Base-by-base conservation (phyloP, 257 asterid genomes). In the Cynanchum wilfordii region DNA sequence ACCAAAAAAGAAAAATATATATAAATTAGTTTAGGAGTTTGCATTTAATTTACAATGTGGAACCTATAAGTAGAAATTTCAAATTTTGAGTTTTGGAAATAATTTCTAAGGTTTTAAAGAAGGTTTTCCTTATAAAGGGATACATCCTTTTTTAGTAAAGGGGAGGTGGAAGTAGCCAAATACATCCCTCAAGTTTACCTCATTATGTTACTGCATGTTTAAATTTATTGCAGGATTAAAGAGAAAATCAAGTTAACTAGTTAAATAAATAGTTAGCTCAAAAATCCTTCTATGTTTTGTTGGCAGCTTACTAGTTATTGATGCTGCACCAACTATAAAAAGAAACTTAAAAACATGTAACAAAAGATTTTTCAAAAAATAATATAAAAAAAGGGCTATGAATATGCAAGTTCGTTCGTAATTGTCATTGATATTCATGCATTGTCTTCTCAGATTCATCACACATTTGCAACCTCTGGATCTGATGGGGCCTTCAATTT, bases 401-500 rank as follows among this genome's bases (percentile, higher is more conserved):
- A 12, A 27, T 3, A 19, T 25, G 66, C 29, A 0, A 59, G 7
- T 57, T 27, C 38, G 2, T 57, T 10, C 19, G 12, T 12, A 27
- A 50, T 50, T 13, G 29, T 29, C 66, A 6, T 40, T 64, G 73
- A 77, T 44, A 30, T 76, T 72, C 22, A 67, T 70, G 42, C 44
- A 60, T 67, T 67, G 10, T 60, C 76, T 50, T 79, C 78, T 70
- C 83, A 94, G 98, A 57, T 88, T 20, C 93, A 94, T 81, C 96
- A 87, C 76, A 94, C 98, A 60, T 91, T 94, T 86, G 96, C 93
- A 71, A 91, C 99, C 24, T 89, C 96, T 40, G 99, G 99, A 63
- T 91, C 99, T 73, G 99, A 91, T 74, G 99, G 99, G 72, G 89
- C 96, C 74, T 94, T 89, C 78, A 89, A 89, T 79, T 91, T 91